A percentile compares a stretch with the other conserved stretches of the same genome.
Conservation (phyloP, 768 basidiomycete genomes). For the Xerocomus brunneocitrinus region DNA sequence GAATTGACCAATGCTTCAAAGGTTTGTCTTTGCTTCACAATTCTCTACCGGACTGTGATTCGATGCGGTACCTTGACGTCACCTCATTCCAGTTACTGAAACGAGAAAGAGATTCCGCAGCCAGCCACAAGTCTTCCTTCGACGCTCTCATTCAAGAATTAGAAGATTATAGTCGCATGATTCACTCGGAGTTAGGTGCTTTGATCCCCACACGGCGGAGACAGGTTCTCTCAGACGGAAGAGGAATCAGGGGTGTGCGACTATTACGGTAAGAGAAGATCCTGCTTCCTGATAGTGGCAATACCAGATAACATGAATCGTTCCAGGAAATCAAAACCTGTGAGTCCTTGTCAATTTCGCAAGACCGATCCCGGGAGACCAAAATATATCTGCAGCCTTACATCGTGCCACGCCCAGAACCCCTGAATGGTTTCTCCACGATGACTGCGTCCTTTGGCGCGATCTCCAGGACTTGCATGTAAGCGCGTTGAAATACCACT, state of each 20-base stretch:
- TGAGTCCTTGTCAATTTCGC: neutral
- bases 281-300: neutral
- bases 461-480: conserved; percentile 5
- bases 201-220: neutral
- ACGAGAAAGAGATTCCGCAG: conserved; percentile 6
- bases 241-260: neutral
- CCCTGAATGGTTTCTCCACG: conserved; percentile 1
- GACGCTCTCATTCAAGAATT: conserved; percentile 8
- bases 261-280: conserved; percentile 1
- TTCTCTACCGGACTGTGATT: neutral
- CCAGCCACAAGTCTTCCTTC: conserved; percentile 10
- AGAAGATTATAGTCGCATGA: conserved; percentile 1
- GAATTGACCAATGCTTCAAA: conserved; percentile 10
- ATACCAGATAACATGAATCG: neutral
- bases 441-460: conserved; percentile 4
- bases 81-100: conserved; percentile 8
- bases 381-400: neutral
- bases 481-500: neutral
- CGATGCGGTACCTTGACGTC: neutral
- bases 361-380: neutral
- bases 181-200: neutral
- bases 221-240: neutral
- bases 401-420: neutral
- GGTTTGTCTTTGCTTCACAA: neutral
- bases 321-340: conserved; percentile 8